A percentile compares a stretch with the other conserved stretches of the same genome.
These are phyloP conservation scores for Acidiella bohemica DNA, from an alignment of 495 filamentous ascomycete genomes.

Conservation along the genomic window DNA sequence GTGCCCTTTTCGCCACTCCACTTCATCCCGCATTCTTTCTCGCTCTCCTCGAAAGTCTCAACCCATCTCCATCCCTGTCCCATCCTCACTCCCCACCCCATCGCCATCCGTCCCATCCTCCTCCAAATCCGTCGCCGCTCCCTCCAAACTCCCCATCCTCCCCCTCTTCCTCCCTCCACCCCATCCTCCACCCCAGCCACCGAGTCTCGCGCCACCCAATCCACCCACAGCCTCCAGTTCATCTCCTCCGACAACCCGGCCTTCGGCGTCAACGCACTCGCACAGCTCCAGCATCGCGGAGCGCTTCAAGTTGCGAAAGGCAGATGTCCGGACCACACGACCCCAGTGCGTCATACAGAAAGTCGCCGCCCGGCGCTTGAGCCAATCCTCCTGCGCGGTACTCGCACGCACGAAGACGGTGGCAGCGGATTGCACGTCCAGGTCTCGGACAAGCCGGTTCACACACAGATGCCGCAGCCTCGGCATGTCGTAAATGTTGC, in stretches of 20 bases:
- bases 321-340: constrained; percentile 74
- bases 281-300: constrained; percentile 75
- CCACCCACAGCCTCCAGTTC: constrained; percentile 71
- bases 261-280: constrained; percentile 71
- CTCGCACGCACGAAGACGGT: constrained; percentile 92
- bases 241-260: constrained; percentile 67
- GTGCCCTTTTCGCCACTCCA: not conserved
- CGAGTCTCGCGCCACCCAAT: constrained; percentile 48
- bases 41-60: too few relatives aligned
- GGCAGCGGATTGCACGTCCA: constrained; percentile 88
- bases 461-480: constrained; percentile 81
- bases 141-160: constrained; percentile 41
- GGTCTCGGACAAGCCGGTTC: constrained; percentile 70
- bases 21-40: too few relatives aligned
- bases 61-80: constrained; percentile 42
- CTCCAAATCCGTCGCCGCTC: constrained; percentile 45
- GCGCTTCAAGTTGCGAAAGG: constrained; percentile 67
- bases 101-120: constrained; percentile 50
- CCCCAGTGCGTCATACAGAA: constrained; percentile 94
- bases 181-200: constrained; percentile 26
- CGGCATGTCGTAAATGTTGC: constrained; percentile 92
- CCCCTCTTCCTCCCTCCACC: constrained; percentile 39
- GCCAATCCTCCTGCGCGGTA: constrained; percentile 81
- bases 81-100: constrained; percentile 42
- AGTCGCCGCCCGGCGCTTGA: constrained; percentile 68